Conservation (phyloP, 1,284 basidiomycete species). For the Heterobasidion occidentale region DNA sequence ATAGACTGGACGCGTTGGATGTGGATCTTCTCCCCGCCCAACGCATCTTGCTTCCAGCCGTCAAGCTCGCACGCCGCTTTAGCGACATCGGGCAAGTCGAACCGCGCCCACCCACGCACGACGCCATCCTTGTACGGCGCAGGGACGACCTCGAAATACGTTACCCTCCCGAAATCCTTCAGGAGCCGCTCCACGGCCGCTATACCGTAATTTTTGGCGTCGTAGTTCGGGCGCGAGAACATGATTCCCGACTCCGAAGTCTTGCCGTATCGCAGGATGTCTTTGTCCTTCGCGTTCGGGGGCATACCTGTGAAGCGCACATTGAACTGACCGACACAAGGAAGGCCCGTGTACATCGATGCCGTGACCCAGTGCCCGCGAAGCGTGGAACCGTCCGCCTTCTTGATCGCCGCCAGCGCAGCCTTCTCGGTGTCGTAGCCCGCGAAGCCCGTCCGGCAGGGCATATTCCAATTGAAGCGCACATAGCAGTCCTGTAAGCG, state of each 20-base stretch:
- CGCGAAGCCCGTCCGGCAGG: slow-evolving; percentile 43
- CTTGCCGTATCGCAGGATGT: slow-evolving; percentile 36
- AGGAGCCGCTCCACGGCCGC: slow-evolving; percentile 32
- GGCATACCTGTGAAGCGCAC: slow-evolving; percentile 51
- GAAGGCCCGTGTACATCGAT: slow-evolving; percentile 42
- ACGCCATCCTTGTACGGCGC: slow-evolving; percentile 43
- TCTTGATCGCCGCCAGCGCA: slow-evolving; percentile 39
- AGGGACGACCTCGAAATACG: slow-evolving; percentile 36
- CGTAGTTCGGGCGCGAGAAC: slow-evolving; percentile 43
- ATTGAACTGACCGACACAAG: slow-evolving; percentile 45
- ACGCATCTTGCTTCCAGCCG: slow-evolving; percentile 30
- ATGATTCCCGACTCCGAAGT: slow-evolving; percentile 32
- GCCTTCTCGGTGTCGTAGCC: slow-evolving; percentile 43
- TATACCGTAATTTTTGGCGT: slow-evolving; percentile 28
- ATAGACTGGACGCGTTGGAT: slow-evolving; percentile 45
- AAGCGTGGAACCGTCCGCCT: slow-evolving; percentile 25
- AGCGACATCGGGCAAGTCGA: slow-evolving; percentile 39
- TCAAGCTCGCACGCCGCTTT: slow-evolving; percentile 40
- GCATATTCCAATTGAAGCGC: slow-evolving; percentile 35
- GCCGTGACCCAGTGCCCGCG: slow-evolving; percentile 35
- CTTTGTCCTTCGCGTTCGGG: slow-evolving; percentile 28
- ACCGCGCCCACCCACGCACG: slow-evolving; percentile 46
- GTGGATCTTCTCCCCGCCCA: slow-evolving; percentile 33
- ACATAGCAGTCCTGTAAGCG: slow-evolving; percentile 39
- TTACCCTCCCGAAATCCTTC: slow-evolving; percentile 29